A percentile compares a stretch with the other conserved stretches of the same genome.
These are phyloP conservation scores for Fusarium citri DNA, from an alignment of 2,329 filamentous ascomycete genomes.

Conservation along the genomic window DNA sequence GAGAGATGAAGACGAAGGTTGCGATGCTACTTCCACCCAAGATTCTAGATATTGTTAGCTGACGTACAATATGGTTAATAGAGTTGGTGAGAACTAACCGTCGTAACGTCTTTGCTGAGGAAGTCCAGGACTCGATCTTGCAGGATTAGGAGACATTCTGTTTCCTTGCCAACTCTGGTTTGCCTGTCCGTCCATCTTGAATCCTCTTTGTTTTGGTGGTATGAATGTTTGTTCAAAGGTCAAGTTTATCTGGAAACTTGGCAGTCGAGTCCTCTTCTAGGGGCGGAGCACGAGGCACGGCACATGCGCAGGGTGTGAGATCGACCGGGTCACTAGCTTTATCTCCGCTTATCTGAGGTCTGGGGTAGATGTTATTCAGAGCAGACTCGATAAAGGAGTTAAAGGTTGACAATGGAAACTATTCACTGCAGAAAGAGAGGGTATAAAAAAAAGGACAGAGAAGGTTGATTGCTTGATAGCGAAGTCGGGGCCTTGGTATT, in stretches of 20 bases:
- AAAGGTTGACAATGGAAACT: constrained; percentile 1
- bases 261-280: constrained; percentile 30
- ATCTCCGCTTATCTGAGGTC: constrained; percentile 41
- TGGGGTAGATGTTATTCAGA: constrained; percentile 23
- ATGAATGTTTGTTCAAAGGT: constrained; percentile 8
- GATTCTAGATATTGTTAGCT: constrained; percentile 73
- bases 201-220: constrained; percentile 13
- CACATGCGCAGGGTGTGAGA: constrained; percentile 18
- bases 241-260: constrained; percentile 25
- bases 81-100: constrained; percentile 46
- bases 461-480: constrained; percentile 31
- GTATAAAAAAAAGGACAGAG: constrained; percentile 33
- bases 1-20: constrained; percentile 91
- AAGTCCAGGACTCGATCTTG: constrained; percentile 48
- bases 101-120: constrained; percentile 52
- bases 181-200: constrained; percentile 46
- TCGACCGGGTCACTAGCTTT: constrained; percentile 25
- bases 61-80: not conserved
- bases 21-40: constrained; percentile 94
- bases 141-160: constrained; percentile 42
- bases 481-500: constrained; percentile 40
- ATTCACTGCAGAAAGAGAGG: constrained; percentile 15
- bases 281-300: constrained; percentile 26
- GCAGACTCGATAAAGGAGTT: constrained; percentile 1
- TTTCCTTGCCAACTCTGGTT: constrained; percentile 45